Evolutionary conservation across 192 early-diverging fungal species (phyloP).

Genomic region (Podila minutissima): DNA sequence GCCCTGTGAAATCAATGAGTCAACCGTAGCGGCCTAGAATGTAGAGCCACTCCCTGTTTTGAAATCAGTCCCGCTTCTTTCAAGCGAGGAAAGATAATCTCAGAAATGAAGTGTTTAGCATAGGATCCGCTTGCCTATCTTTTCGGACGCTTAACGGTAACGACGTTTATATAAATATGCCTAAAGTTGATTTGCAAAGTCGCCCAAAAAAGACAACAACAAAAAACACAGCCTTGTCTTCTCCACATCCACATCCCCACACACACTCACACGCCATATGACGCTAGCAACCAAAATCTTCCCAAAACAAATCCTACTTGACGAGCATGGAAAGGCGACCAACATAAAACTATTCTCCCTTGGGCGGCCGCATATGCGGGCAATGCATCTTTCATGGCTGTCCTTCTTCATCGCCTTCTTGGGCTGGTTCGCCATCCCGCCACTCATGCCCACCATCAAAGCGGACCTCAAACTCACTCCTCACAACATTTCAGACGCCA

Average conservation of each 20-base stretch:
- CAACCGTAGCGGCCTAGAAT: too few species aligned
- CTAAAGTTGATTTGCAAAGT: constrained; percentile 2
- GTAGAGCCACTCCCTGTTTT: too few species aligned
- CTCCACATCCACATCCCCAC: background rate
- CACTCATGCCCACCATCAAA: constrained; percentile 63
- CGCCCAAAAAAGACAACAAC: background rate
- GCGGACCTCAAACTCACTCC: constrained; percentile 61
- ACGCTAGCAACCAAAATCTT: constrained; percentile 23
- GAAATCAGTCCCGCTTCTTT: too few species aligned
- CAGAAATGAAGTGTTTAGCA: too few species aligned
- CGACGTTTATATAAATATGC: constrained; percentile 6
- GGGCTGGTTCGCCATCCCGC: constrained; percentile 71
- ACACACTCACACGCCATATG: constrained; percentile 10
- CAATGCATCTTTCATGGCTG: constrained; percentile 53
- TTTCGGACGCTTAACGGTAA: too few species aligned
- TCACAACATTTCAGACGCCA: constrained; percentile 52
- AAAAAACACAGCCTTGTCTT: background rate
- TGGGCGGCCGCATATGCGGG: constrained; percentile 48
- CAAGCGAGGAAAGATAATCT: too few species aligned
- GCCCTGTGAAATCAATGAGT: too few species aligned
- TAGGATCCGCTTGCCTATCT: too few species aligned
- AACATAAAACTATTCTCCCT: constrained; percentile 47
- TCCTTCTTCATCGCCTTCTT: constrained; percentile 56
- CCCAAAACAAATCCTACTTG: constrained; percentile 30
- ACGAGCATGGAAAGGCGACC: constrained; percentile 46